Conservation (phyloP, 1,139 yeast species). For the Yamadazyma dushanensis region DNA sequence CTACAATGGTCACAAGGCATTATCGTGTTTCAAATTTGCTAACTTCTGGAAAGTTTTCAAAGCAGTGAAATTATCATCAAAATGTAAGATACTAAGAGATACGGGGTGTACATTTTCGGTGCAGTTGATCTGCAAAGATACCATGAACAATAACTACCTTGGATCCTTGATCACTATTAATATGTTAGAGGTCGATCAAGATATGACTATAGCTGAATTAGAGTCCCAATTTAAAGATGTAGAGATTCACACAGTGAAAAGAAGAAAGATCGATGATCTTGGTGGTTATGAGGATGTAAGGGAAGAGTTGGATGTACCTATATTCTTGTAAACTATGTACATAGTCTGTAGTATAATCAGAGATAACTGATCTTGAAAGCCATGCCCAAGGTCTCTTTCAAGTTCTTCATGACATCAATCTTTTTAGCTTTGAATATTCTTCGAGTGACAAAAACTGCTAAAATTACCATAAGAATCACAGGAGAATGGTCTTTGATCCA, state of each 20-base stretch:
- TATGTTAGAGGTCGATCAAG: constrained; percentile 44
- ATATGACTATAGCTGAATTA: constrained; percentile 8
- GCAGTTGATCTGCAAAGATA: constrained; percentile 42
- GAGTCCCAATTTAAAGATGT: constrained; percentile 9
- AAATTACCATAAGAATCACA: constrained; percentile 23
- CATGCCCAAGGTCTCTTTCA: constrained; percentile 43
- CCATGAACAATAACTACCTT: constrained; percentile 36
- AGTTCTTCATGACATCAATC: constrained; percentile 29
- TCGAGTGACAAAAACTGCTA: constrained; percentile 22
- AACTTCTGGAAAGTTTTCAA: constrained; percentile 53
- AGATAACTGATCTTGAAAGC: constrained; percentile 47
- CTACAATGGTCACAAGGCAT: constrained; percentile 16
- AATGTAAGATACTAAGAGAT: constrained; percentile 63
- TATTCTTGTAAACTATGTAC: constrained; percentile 17
- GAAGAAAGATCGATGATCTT: constrained; percentile 8
- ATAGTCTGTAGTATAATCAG: constrained; percentile 13
- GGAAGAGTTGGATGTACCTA: constrained; percentile 15
- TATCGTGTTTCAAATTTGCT: constrained; percentile 43
- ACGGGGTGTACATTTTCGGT: constrained; percentile 51
- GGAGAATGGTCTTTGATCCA: constrained; percentile 33
- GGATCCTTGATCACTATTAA: constrained; percentile 67
- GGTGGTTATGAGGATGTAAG: neutral
- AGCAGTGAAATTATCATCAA: constrained; percentile 57
- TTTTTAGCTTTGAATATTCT: constrained; percentile 25
- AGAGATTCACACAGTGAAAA: constrained; percentile 7